Evolutionary conservation across 2,329 filamentous ascomycete species (phyloP).

Genomic region (Monilinia fructigena): DNA sequence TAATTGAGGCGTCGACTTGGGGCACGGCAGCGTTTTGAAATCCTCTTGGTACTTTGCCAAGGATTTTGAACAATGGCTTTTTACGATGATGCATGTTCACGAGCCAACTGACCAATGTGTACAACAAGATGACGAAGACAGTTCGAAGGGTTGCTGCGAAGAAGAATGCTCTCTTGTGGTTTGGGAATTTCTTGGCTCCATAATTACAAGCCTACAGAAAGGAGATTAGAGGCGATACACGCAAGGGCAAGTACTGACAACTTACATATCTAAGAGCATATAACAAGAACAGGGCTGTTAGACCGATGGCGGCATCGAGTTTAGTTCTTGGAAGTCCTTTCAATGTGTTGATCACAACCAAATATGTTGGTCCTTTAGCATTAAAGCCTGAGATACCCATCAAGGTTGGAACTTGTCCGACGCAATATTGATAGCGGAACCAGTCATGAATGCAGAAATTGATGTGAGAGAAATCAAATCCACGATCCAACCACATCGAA

Average conservation of each 20-base stretch:
- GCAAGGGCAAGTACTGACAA: no score
- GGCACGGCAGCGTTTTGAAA: slow-evolving; percentile 80
- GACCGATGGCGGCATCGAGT: slow-evolving; percentile 82
- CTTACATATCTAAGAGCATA: slow-evolving; percentile 65
- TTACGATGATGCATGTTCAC: slow-evolving; percentile 68
- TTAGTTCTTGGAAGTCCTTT: slow-evolving; percentile 65
- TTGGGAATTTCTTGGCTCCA: slow-evolving; percentile 67
- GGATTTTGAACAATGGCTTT: slow-evolving; percentile 68
- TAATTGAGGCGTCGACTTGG: slow-evolving; percentile 61
- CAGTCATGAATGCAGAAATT: slow-evolving; percentile 95
- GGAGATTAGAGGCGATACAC: background rate
- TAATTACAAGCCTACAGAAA: slow-evolving; percentile 52
- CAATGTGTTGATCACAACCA: slow-evolving; percentile 78
- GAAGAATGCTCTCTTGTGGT: slow-evolving; percentile 73
- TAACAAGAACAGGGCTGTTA: slow-evolving; percentile 76
- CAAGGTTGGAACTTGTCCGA: slow-evolving; percentile 77
- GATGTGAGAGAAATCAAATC: slow-evolving; percentile 89
- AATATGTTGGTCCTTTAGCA: slow-evolving; percentile 75
- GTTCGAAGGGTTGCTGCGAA: slow-evolving; percentile 89
- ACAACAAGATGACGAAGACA: slow-evolving; percentile 86
- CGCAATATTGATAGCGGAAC: slow-evolving; percentile 87
- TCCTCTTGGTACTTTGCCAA: slow-evolving; percentile 77
- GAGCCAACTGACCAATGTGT: slow-evolving; percentile 86
- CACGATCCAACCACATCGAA: slow-evolving; percentile 84
- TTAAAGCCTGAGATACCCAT: slow-evolving; percentile 71